Evolutionary conservation across 371 early-diverging fungal genomes (phyloP).

Genomic region (Nematocida sp.): DNA sequence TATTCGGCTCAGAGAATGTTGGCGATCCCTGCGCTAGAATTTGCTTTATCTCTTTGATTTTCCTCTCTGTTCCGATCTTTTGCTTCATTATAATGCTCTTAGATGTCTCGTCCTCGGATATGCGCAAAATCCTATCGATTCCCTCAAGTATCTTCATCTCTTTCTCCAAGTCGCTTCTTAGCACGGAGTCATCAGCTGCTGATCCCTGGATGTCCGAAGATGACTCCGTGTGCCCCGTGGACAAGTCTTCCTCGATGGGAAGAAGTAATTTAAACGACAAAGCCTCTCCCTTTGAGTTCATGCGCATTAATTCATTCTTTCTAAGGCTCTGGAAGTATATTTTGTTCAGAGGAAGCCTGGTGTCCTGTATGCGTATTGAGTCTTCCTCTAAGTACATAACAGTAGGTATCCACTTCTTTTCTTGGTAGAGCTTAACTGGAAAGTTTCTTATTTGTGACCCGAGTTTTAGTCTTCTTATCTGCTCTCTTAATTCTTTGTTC

Average conservation of each 20-base stretch:
- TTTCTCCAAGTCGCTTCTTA: constrained; percentile 60
- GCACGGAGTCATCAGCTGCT: constrained; percentile 19
- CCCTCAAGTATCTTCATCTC: constrained; percentile 64
- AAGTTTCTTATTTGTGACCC: constrained; percentile 19
- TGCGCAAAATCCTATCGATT: constrained; percentile 55
- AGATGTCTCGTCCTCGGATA: constrained; percentile 43
- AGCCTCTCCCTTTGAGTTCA: constrained; percentile 45
- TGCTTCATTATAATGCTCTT: constrained; percentile 57
- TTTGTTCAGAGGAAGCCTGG: constrained; percentile 43
- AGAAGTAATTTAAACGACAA: constrained; percentile 60
- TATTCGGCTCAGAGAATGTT: not conserved
- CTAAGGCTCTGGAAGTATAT: constrained; percentile 48
- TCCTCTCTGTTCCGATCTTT: constrained; percentile 60
- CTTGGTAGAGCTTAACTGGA: constrained; percentile 26
- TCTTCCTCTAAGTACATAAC: constrained; percentile 22
- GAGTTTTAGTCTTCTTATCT: constrained; percentile 37
- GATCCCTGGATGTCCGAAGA: constrained; percentile 33
- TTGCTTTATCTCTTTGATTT: constrained; percentile 56
- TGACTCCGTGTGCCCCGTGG: constrained; percentile 43
- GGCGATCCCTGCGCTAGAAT: constrained; percentile 53
- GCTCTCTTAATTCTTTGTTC: constrained; percentile 37
- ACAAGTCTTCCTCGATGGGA: constrained; percentile 53
- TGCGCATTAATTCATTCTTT: constrained; percentile 38
- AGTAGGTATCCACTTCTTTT: constrained; percentile 26
- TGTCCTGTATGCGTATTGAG: constrained; percentile 39